phyloP scores from a whole-genome alignment of 1,139 yeast species.

The Yamadazyma diospyri region DNA sequence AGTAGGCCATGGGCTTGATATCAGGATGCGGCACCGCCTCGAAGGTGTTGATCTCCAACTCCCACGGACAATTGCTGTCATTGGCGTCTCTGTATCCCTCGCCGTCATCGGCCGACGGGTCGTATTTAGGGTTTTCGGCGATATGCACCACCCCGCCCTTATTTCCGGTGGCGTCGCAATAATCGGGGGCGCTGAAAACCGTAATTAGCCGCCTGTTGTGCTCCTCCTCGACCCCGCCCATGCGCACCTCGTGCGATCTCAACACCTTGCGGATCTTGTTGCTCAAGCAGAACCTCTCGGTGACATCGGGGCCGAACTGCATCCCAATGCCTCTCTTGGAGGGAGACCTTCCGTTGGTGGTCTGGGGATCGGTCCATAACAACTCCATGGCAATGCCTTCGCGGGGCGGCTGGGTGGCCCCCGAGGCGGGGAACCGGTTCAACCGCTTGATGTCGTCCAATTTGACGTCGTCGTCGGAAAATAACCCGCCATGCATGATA shows the following conservation, averaged over 20 bases:
- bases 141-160: constrained; percentile 82
- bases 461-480: constrained; percentile 70
- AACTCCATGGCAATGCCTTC: constrained; percentile 95
- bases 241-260: constrained; percentile 93
- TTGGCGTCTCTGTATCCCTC: constrained; percentile 51
- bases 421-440: constrained; percentile 58
- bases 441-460: constrained; percentile 70
- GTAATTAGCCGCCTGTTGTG: constrained; percentile 85
- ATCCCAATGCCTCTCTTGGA: constrained; percentile 94
- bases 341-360: constrained; percentile 71
- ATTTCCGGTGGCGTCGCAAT: constrained; percentile 90
- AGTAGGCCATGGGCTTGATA: constrained; percentile 93
- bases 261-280: constrained; percentile 77
- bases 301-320: constrained; percentile 96
- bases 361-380: constrained; percentile 97
- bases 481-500: constrained; percentile 94
- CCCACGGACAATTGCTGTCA: constrained; percentile 47
- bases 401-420: constrained; percentile 76
- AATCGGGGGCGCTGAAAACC: constrained; percentile 95
- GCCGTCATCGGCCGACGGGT: constrained; percentile 32
- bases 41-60: constrained; percentile 55
- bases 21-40: constrained; percentile 88
- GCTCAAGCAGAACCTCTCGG: constrained; percentile 67
- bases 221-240: constrained; percentile 85
- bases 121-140: constrained; percentile 33